Evolutionary conservation across 805 yeast species (phyloP), one percentile per base, ranked within the genome.

Genomic region (Saturnispora kantuleensis): DNA sequence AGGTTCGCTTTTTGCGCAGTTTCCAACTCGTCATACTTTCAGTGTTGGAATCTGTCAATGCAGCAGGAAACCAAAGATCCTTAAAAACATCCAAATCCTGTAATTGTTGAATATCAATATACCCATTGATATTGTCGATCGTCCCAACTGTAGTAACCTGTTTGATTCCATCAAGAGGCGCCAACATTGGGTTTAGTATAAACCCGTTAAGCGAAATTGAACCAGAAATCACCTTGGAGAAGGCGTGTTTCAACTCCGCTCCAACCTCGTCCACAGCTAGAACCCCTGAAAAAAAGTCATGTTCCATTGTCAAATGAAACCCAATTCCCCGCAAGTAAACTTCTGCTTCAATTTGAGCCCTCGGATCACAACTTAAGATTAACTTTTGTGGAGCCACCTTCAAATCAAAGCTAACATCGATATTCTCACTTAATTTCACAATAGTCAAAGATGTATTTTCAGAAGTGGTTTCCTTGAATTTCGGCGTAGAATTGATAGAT

Each of bases 151-250:
- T 66, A 1, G 79, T 69, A 36, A 68, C 64, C 2, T 77, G 56
- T 36, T 69, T 73, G 4, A 50, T 54, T 15, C 34, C 40, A 4
- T 53, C 43, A 0, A 68, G 64, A 35, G 69, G 70, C 0, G 73
- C 68, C 32, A 80, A 56, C 15, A 75, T 64, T n/a, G 74, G 68
- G 4, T 71, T 70, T 10, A 77, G 30, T 39, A 77, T 56, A 10
- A 81, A 57, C 36, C 70, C 66, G 13, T 76, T 69, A 8, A 77
- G 50, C 1, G 58, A 52, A 28, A 85, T 60, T 3, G 84, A 79
- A 0, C 94, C 95, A 67, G 95, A 87, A 0, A 83, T 73, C 50
- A 87, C 96, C 49, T 95, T 75, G 0, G 97, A 90, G 57, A 86
- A 93, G 12, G 85, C 79, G 60, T 93, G 98, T 55, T 87, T 96